Evolutionary conservation across 345 rosid species (phyloP), one percentile per base, ranked within the genome.

Genomic region (Trapa incisa): DNA sequence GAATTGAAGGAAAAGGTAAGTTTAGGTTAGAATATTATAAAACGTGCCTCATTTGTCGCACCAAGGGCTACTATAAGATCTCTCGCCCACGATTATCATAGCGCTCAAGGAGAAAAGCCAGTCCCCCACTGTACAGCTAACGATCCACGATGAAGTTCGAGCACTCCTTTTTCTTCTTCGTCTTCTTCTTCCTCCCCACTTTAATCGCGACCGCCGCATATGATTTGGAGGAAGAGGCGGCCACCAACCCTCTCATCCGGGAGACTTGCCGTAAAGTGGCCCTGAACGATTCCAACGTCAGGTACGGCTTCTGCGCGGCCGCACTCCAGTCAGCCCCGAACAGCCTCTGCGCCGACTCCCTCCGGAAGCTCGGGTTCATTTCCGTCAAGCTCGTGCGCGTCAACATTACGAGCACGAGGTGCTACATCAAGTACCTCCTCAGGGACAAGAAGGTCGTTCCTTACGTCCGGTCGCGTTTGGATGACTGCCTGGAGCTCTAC

Each of bases 401-500:
- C 32, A 85, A 85, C 71, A 61, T 79, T 39, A 85, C 94, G 0
- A 42, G 36, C 56, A 73, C 88, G 0, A 76, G 69, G 69, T 54
- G 71, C 8, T 65, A 73, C 68, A 29, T 80, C 6, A 71, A 75
- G 70, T 43, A 71, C 37, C 79, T 84, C 7, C 38, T 82, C 65
- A 67, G 67, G 75, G 70, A 73, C 67, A 78, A 72, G 50, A 71
- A 65, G 62, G 11, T 54, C 69, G 83, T 81, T 15, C 81, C 81
- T 0, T 75, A 47, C 41, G 4, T 69, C 0, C 66, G 62, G 52
- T 65, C 76, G 1, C 71, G 89, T 66, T 64, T 87, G 54, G n/a
- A 58, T 1, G 89, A 85, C 56, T 85, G 94, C 75, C 62, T 74
- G 13, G 79, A 79, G 13, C 81, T 87, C 17, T 87, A 85, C 66